Base-by-base conservation (phyloP, 148 eudicot genomes). In the Amaranthus hypochondriacus region DNA sequence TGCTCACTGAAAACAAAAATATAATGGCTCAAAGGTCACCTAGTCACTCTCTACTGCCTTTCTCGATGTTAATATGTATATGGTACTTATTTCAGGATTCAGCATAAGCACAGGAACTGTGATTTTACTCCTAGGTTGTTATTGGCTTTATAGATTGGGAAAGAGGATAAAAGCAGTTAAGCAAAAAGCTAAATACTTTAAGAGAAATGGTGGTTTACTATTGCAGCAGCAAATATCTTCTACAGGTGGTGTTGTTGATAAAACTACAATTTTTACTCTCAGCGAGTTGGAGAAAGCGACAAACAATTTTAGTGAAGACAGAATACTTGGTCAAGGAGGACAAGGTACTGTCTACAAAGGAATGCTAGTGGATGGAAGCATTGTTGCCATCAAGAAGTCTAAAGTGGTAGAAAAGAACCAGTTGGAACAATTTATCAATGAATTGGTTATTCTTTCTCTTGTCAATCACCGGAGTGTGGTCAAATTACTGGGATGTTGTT, bases 381-480 rank as follows among this genome's bases (percentile, higher is more conserved):
- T 75, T 28, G 78, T 79, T 7, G 82, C 82, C 28, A 44, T 79
- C 0, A 79, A 75, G 75, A 79, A 75, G 48, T 63, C 82, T 0
- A 79, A 70, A 15, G 39, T 48, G 48, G 72, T 79, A 4, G 78
- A 79, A 49, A 68, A 79, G 66, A 64, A 48, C 68, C 82, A 79
- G 43, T 55, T 75, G 18, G 82, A 71, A n/a, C 76, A 71, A 1
- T 80, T 80, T 49, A 72, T 80, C 44, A 80, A 80, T 39, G 83
- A 80, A 61, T 65, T 80, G 46, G 83, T 76, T 59, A 76, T 76
- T 18, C 73, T 80, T 53, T 67, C 78, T 70, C 82, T 64, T 53
- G 65, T 79, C 3, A 79, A 79, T 71, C 82, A 79, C 66, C 70
- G 78, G 21, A 79, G 70, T 74, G 82, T 79, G 71, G 82, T 79